A percentile compares a stretch with the other conserved stretches of the same genome.
phyloP scores from a whole-genome alignment of 1,284 basidiomycete genomes.

The Wallemia mellicola region DNA sequence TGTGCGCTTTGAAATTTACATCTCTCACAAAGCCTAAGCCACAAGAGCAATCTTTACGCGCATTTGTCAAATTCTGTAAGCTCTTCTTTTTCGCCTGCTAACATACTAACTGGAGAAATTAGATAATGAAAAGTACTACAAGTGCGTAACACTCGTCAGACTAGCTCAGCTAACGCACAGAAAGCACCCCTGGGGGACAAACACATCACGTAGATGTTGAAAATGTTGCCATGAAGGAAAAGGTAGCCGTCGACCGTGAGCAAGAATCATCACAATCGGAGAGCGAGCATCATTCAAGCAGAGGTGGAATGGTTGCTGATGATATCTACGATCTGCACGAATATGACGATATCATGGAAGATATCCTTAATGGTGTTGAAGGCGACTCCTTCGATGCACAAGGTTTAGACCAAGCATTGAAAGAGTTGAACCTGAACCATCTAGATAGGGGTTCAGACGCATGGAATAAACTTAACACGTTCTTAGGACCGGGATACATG shows the following conservation, averaged over 20 bases:
- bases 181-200: constrained; percentile 5
- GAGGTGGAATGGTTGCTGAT: neutral
- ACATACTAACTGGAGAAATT: neutral
- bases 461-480: constrained; percentile 8
- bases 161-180: constrained; percentile 1
- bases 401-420: neutral
- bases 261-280: neutral
- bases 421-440: neutral
- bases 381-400: neutral
- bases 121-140: neutral
- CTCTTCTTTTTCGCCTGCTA: constrained; percentile 6
- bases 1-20: neutral
- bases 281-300: no score
- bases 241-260: no score
- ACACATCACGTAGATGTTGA: constrained; percentile 1
- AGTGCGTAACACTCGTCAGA: neutral
- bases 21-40: constrained; percentile 22
- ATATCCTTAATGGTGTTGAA: neutral
- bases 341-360: constrained; percentile 1
- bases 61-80: constrained; percentile 79
- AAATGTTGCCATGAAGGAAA: neutral
- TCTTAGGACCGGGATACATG: constrained; percentile 11
- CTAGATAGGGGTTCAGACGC: constrained; percentile 1
- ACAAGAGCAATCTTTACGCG: constrained; percentile 83
- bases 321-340: constrained; percentile 1